A percentile compares a stretch with the other conserved stretches of the same genome.
Evolutionary conservation across 2,329 filamentous ascomycete species (phyloP).

Genomic region (Phialemonium atrogriseum): DNA sequence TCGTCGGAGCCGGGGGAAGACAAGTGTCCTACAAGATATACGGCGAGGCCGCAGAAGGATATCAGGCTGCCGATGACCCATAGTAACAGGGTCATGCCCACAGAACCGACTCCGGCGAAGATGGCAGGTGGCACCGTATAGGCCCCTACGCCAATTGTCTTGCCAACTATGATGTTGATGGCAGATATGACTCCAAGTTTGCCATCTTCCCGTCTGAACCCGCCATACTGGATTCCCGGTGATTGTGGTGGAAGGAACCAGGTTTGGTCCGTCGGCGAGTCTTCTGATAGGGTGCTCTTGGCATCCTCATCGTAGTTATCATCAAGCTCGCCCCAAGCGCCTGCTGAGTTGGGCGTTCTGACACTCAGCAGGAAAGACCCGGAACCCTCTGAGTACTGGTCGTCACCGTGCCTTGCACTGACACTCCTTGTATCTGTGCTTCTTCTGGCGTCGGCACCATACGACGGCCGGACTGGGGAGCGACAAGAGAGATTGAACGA

Average conservation of each 20-base stretch:
- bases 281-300: constrained; percentile 7
- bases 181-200: constrained; percentile 27
- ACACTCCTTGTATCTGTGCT: constrained; percentile 8
- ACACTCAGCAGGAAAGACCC: constrained; percentile 10
- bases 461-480: constrained; percentile 19
- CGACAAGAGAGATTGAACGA: constrained; percentile 21
- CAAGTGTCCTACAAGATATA: constrained; percentile 30
- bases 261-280: constrained; percentile 13
- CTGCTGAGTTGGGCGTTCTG: constrained; percentile 5
- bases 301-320: constrained; percentile 6
- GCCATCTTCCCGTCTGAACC: constrained; percentile 11
- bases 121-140: constrained; percentile 52
- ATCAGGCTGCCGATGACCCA: constrained; percentile 44
- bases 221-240: constrained; percentile 7
- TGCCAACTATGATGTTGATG: constrained; percentile 28
- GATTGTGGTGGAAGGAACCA: constrained; percentile 14
- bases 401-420: too few species aligned
- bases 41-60: constrained; percentile 34
- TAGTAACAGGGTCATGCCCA: constrained; percentile 43
- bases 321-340: constrained; percentile 7
- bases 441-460: constrained; percentile 8
- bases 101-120: constrained; percentile 43
- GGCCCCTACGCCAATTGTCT: constrained; percentile 32
- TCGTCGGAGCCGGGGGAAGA: not conserved
- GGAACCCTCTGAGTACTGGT: constrained; percentile 16